Evolutionary conservation across 441 rosid species (phyloP), one percentile per base, ranked within the genome.

Genomic region (Capsella rubella): DNA sequence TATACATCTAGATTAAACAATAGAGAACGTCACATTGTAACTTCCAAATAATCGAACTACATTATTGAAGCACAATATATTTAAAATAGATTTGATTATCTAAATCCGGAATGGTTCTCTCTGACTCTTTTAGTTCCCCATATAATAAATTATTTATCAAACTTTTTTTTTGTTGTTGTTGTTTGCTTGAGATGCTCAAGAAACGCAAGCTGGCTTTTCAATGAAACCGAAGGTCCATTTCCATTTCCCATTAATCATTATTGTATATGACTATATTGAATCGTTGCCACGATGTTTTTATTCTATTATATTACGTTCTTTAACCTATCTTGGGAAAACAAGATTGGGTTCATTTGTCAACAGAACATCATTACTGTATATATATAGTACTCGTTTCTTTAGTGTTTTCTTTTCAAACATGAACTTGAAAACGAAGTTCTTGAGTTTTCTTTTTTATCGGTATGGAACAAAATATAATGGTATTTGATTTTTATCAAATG

Each of bases 181-280:
- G 25, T 56, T 74, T 67, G 72, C 15, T 67, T 42, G 53, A 69
- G 18, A 56, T 54, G 39, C 14, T 62, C 40, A 64, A 70, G 54
- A 70, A 63, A 16, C 21, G 29, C 67, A 70, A 69, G 66, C 47
- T 74, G 78, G 73, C 78, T 51, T 74, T 74, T 74, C 78, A 51
- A 5, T 25, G 31, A 18, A 49, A 55, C 49, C 40, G 4, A 76
- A 35, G 56, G 57, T 57, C 32, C 72, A 8, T 29, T 28, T 47
- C 34, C 10, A 12, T 55, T 59, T 39, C 42, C 42, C 1, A 39
- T 39, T 6, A 49, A 16, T 9, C 53, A 16, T 40, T 37, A 16
- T 66, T 42, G 25, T 39, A 59, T 50, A n/a, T 29, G 21, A 42
- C 15, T 13, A 5, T 42, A 42, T 14, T 21, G 25, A 21, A 21